Percentiles rank a stretch among this genome's conserved stretches.
phyloP scores from a whole-genome alignment of 176 grass and related monocot species.

The Carex kokanica region DNA sequence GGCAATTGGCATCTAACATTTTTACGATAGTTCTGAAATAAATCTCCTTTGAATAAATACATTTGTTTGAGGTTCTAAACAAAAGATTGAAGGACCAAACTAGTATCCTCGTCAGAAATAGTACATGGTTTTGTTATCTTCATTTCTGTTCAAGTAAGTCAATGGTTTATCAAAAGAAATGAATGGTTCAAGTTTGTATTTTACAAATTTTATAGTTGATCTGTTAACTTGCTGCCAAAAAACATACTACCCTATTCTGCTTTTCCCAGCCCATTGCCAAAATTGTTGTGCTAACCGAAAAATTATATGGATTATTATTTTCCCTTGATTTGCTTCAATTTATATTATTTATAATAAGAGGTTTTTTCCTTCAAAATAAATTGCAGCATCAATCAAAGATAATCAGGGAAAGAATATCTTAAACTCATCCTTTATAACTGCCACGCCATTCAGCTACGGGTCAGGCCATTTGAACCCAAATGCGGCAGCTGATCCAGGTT shows the following conservation, averaged over 20 bases:
- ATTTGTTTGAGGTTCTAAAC: neutral
- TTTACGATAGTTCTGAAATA: neutral
- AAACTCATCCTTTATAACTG: conserved; percentile 23
- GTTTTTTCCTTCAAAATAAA: neutral
- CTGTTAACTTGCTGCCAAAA: neutral
- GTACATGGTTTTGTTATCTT: neutral
- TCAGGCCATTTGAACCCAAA: conserved; percentile 52
- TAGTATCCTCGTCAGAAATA: neutral
- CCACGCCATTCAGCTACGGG: conserved; percentile 63
- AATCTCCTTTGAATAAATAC: neutral
- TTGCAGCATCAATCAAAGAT: conserved; percentile 46
- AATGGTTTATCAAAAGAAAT: too few species aligned
- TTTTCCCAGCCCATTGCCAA: neutral
- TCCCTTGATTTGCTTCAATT: neutral
- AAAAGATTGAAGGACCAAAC: neutral
- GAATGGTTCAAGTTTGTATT: neutral
- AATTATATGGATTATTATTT: neutral
- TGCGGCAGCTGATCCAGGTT: conserved; percentile 55
- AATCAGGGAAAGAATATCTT: conserved; percentile 23
- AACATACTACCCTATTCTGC: neutral
- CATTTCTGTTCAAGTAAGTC: neutral
- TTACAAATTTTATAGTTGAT: neutral
- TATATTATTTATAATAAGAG: neutral
- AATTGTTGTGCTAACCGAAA: neutral
- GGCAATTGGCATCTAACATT: neutral